These are phyloP conservation scores for Rhizoclosmatium globosum DNA, from an alignment of 192 early-diverging fungal genomes.

Conservation along the genomic window DNA sequence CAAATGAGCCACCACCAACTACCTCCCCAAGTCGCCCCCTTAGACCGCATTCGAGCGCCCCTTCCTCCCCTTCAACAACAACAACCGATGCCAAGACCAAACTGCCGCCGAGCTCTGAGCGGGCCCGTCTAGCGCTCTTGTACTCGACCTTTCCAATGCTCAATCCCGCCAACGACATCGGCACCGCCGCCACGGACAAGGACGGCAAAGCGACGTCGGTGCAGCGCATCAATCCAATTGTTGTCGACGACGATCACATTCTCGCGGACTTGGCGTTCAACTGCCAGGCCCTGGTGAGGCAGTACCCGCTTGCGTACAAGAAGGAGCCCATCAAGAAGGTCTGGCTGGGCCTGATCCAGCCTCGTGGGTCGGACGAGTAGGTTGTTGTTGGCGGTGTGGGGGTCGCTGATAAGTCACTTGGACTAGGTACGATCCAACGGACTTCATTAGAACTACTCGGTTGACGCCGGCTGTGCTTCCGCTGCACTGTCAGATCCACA, in stretches of 20 bases:
- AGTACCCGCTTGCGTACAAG: conserved; percentile 11
- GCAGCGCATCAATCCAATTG: conserved; percentile 24
- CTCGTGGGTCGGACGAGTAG: neutral
- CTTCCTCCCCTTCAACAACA: neutral
- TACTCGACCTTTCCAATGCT: conserved; percentile 9
- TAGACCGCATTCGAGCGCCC: neutral
- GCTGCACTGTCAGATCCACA: neutral
- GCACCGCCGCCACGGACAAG: neutral
- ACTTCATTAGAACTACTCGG: conserved; percentile 3
- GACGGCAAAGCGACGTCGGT: neutral
- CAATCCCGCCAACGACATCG: neutral
- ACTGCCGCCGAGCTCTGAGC: no score
- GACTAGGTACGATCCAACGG: conserved; percentile 7
- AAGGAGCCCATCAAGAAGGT: neutral
- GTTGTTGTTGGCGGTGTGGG: neutral
- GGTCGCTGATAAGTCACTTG: neutral
- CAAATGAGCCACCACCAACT: no score
- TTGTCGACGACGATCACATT: conserved; percentile 27
- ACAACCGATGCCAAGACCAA: no score
- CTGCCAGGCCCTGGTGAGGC: conserved; percentile 2
- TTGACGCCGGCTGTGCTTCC: conserved; percentile 20
- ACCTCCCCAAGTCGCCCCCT: conserved; percentile 2
- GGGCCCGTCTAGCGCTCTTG: neutral
- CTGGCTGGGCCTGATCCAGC: neutral
- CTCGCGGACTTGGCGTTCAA: conserved; percentile 35